A percentile compares a stretch with the other conserved stretches of the same genome.
Evolutionary conservation across 148 eudicot genomes (phyloP).

Genomic region (Vaccinium myrtillus): DNA sequence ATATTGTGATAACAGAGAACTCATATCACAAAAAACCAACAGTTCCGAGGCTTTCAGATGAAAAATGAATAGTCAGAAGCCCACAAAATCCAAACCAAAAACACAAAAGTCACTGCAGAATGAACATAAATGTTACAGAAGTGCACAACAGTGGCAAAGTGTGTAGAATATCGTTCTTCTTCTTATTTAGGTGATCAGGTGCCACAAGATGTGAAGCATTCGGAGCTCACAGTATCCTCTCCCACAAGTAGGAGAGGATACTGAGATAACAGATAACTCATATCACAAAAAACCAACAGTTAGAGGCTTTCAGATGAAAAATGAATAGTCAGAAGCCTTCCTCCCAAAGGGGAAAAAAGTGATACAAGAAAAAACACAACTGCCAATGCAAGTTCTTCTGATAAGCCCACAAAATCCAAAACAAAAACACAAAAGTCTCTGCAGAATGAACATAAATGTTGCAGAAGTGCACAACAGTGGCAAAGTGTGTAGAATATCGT

Average conservation of each 20-base stretch:
- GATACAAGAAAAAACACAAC: not conserved
- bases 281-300: not conserved
- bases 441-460: not conserved
- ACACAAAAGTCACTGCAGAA: not conserved
- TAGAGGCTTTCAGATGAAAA: not conserved
- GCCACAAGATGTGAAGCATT: not conserved
- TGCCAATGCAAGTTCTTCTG: not conserved
- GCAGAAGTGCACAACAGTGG: not conserved
- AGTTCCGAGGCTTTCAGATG: not conserved
- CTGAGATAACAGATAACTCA: not conserved
- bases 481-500: not conserved
- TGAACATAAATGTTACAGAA: not conserved
- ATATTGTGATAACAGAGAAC: not conserved
- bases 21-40: not conserved
- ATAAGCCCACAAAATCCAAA: not conserved
- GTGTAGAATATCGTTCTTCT: not conserved
- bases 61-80: not conserved
- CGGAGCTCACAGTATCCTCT: not conserved
- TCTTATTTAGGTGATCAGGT: not conserved
- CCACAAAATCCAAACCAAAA: not conserved
- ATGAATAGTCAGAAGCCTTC: not conserved
- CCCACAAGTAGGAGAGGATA: not conserved
- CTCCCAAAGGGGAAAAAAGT: not conserved
- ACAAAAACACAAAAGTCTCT: not conserved
- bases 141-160: not conserved